phyloP scores from a whole-genome alignment of 2,329 filamentous ascomycete genomes.

The Talaromyces piceae region DNA sequence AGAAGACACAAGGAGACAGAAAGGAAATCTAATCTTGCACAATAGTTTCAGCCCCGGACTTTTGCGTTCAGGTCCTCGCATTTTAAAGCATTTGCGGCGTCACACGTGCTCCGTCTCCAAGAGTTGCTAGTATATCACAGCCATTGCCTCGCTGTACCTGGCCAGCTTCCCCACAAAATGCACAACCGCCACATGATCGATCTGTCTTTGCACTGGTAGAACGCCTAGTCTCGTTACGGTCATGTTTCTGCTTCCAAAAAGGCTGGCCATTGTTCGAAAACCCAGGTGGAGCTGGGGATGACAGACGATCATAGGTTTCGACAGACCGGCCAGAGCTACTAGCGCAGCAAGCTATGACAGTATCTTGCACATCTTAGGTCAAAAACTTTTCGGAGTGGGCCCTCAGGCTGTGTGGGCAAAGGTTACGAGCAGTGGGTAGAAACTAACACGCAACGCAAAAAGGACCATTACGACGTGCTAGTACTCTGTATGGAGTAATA shows the following conservation, averaged over 20 bases:
- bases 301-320: constrained; percentile 4
- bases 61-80: constrained; percentile 2
- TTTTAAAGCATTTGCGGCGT: constrained; percentile 2
- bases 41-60: background rate
- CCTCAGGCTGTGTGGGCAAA: background rate
- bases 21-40: background rate
- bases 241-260: background rate
- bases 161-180: constrained; percentile 13
- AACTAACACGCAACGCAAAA: background rate
- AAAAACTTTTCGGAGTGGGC: background rate
- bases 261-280: constrained; percentile 1
- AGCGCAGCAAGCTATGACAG: constrained; percentile 3
- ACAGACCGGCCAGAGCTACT: constrained; percentile 6
- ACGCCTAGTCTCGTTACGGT: background rate
- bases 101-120: constrained; percentile 7
- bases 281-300: constrained; percentile 2
- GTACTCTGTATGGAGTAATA: no score
- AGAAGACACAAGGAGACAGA: constrained; percentile 4
- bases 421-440: background rate
- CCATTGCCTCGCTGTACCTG: constrained; percentile 6
- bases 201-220: constrained; percentile 3
- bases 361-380: constrained; percentile 4
- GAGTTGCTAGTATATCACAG: constrained; percentile 4
- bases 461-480: background rate
- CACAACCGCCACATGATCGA: constrained; percentile 13